Evolutionary conservation across 2,329 filamentous ascomycete genomes (phyloP).

Genomic region (Aureobasidium melanogenum): DNA sequence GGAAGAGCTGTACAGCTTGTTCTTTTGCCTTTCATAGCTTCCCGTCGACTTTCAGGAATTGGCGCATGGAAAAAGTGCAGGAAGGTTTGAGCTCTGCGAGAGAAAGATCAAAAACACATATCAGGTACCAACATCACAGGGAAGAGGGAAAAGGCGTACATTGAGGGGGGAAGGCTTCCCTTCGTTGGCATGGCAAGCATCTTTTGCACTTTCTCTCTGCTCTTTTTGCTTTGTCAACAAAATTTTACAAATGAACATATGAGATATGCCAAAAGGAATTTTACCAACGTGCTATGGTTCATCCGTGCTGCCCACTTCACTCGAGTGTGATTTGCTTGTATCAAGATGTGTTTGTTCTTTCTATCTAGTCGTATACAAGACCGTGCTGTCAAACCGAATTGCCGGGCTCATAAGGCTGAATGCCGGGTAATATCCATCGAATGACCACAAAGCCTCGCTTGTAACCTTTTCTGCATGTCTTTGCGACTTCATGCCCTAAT

Average conservation of each 20-base stretch:
- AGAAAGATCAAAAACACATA: not conserved
- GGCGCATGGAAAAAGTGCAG: not conserved
- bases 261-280: not conserved
- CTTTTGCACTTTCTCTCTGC: not conserved
- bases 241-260: not conserved
- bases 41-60: not conserved
- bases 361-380: not conserved
- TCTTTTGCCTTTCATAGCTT: not conserved
- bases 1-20: not conserved
- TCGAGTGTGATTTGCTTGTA: not conserved
- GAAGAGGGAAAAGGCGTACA: not conserved
- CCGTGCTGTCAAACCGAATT: not conserved
- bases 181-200: not conserved
- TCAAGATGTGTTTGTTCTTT: not conserved
- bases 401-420: slow-evolving; percentile 1
- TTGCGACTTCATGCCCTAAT: not conserved
- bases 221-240: not conserved
- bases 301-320: not conserved
- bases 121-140: not conserved
- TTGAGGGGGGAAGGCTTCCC: not conserved
- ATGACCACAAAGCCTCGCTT: not conserved
- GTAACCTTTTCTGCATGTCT: not conserved
- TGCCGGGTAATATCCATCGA: not conserved
- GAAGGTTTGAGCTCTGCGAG: not conserved
- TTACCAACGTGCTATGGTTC: not conserved